These are phyloP conservation scores for Fibroporia radiculosa DNA, from an alignment of 768 basidiomycete species.

Conservation along the genomic window DNA sequence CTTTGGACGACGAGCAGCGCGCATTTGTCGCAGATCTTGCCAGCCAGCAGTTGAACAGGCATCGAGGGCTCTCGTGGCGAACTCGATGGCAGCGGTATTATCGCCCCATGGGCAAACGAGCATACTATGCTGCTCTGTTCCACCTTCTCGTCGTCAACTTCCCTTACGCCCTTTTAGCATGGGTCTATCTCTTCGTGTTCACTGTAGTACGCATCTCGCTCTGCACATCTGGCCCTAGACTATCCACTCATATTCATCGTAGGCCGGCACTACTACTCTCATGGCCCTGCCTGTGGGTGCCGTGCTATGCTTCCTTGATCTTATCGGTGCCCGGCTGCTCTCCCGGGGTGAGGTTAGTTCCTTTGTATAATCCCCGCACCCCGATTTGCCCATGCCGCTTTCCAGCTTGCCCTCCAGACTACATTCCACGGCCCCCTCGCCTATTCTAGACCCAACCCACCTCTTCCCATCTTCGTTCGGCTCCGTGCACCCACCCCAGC, in stretches of 20 bases:
- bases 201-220: slow-evolving; percentile 50
- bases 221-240: background rate
- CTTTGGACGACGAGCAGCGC: slow-evolving; percentile 9
- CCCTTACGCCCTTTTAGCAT: slow-evolving; percentile 71
- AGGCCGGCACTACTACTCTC: slow-evolving; percentile 78
- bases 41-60: slow-evolving; percentile 4
- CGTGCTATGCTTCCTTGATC: slow-evolving; percentile 67
- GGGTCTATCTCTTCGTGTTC: slow-evolving; percentile 73
- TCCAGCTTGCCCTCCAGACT: slow-evolving; percentile 57
- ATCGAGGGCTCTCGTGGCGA: slow-evolving; percentile 8
- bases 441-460: slow-evolving; percentile 56
- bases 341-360: slow-evolving; percentile 57
- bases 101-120: slow-evolving; percentile 43
- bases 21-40: slow-evolving; percentile 12
- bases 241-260: slow-evolving; percentile 4
- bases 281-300: slow-evolving; percentile 73
- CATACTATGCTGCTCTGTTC: slow-evolving; percentile 60
- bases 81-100: slow-evolving; percentile 53
- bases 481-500: slow-evolving; percentile 38
- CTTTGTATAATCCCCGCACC: slow-evolving; percentile 1
- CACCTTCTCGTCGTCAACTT: slow-evolving; percentile 73
- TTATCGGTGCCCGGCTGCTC: slow-evolving; percentile 66
- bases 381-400: background rate
- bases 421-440: slow-evolving; percentile 63
- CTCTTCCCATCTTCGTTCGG: slow-evolving; percentile 70